Evolutionary conservation across 2,329 filamentous ascomycete genomes (phyloP).

Genomic region (Fusarium sp.): DNA sequence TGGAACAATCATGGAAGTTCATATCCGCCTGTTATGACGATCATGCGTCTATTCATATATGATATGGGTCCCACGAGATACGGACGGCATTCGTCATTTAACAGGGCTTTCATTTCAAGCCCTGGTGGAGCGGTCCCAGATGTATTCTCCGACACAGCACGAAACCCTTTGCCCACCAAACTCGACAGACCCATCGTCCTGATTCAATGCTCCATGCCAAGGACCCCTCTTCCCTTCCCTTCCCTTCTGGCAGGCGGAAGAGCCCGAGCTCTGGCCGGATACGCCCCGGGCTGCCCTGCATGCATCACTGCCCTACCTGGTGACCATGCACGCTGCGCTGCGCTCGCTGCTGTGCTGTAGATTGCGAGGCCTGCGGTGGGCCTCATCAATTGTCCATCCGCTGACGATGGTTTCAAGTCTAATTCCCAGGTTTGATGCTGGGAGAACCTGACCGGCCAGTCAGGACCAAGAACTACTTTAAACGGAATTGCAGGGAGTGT

Average conservation of each 20-base stretch:
- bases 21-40: constrained; percentile 30
- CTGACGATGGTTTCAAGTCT: background rate
- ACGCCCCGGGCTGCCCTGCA: constrained; percentile 2
- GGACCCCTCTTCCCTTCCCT: background rate
- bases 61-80: background rate
- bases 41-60: constrained; percentile 12
- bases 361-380: background rate
- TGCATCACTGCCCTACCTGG: constrained; percentile 1
- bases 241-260: constrained; percentile 3
- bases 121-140: constrained; percentile 9
- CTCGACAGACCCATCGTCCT: constrained; percentile 4
- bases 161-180: background rate
- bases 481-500: background rate
- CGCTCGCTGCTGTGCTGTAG: background rate
- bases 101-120: background rate
- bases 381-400: background rate
- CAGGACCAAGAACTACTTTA: background rate
- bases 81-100: background rate
- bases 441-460: constrained; percentile 1
- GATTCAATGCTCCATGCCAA: background rate
- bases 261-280: constrained; percentile 3
- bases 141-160: constrained; percentile 5
- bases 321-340: background rate
- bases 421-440: background rate
- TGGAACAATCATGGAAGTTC: constrained; percentile 14